Conservation (phyloP, 2,329 filamentous ascomycete species). For the Talaromyces amestolkiae region DNA sequence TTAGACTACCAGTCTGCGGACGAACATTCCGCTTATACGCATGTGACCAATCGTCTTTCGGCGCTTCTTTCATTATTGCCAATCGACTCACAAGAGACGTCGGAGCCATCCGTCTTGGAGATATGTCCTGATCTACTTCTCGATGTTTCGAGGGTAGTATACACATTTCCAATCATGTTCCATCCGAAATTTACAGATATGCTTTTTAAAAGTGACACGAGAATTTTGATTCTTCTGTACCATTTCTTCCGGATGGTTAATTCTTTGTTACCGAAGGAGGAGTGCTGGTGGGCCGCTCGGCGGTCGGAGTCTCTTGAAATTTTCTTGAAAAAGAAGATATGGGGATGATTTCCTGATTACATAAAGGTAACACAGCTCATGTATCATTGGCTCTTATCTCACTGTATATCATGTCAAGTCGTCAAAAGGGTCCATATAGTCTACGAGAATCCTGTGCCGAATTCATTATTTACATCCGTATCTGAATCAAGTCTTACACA, state of each 20-base stretch:
- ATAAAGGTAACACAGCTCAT: neutral
- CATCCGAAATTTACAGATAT: conserved; percentile 2
- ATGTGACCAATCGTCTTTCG: conserved; percentile 13
- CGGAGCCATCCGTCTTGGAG: conserved; percentile 4
- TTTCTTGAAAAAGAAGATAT: conserved; percentile 8
- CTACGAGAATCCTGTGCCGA: neutral
- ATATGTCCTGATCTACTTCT: neutral
- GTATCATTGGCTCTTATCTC: neutral
- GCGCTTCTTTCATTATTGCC: conserved; percentile 15
- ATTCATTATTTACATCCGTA: no score
- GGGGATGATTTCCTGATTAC: neutral
- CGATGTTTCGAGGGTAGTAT: conserved; percentile 12
- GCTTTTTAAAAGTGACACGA: conserved; percentile 9
- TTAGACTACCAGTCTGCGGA: neutral
- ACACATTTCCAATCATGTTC: conserved; percentile 12
- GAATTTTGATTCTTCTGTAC: conserved; percentile 8
- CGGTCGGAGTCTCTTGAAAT: neutral
- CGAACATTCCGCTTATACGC: conserved; percentile 4
- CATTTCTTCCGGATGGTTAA: conserved; percentile 15
- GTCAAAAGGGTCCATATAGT: neutral
- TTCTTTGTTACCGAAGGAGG: neutral
- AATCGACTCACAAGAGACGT: neutral
- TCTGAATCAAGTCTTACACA: no score
- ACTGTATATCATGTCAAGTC: neutral
- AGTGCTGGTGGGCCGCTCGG: conserved; percentile 15